phyloP scores from a whole-genome alignment of 176 grass and related monocot genomes.

The Oryza nivara region DNA sequence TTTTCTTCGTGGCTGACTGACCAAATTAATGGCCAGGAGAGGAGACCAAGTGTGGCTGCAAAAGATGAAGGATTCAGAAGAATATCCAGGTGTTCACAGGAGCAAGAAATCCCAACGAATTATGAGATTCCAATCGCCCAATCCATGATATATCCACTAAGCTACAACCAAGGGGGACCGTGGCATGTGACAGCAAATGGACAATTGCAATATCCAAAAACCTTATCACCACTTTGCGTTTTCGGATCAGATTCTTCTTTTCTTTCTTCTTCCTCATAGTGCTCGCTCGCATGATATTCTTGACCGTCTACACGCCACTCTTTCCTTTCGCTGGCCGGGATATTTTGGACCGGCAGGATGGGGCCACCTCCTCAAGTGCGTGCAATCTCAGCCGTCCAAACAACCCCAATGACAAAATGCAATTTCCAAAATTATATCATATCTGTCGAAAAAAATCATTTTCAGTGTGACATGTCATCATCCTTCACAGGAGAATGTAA shows the following conservation, averaged over 20 bases:
- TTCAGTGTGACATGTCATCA: background rate
- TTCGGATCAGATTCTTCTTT: background rate
- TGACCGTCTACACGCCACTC: background rate
- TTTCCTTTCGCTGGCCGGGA: background rate
- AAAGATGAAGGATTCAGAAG: background rate
- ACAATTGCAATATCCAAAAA: background rate
- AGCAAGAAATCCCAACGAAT: background rate
- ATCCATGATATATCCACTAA: background rate
- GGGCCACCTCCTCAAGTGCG: background rate
- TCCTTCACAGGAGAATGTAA: background rate
- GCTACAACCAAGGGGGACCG: background rate
- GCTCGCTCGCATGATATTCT: background rate
- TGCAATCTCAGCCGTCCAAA: background rate
- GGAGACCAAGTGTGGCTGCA: background rate
- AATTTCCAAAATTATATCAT: background rate
- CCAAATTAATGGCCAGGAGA: background rate
- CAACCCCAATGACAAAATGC: background rate
- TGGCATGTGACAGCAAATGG: slow-evolving; percentile 14
- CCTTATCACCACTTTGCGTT: background rate
- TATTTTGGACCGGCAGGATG: background rate
- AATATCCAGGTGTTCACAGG: background rate
- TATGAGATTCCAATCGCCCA: slow-evolving; percentile 13
- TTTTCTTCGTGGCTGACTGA: background rate
- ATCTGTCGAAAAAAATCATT: background rate
- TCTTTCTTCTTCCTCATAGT: background rate